Conservation (phyloP, 345 rosid genomes). For the Populus nigra region DNA sequence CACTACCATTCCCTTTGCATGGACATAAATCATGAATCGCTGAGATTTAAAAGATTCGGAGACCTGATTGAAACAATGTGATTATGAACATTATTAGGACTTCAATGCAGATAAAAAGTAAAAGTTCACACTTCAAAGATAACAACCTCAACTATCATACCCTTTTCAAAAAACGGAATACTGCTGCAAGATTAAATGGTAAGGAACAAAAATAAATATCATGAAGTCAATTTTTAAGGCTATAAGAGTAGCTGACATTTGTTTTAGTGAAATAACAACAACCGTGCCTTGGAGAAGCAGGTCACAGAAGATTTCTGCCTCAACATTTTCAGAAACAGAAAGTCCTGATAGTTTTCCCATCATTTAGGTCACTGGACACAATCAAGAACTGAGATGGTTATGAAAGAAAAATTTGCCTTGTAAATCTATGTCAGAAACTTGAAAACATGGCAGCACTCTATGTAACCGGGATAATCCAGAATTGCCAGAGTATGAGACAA, state of each 20-base stretch:
- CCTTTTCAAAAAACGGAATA: background rate
- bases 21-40: slow-evolving; percentile 91
- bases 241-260: background rate
- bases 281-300: background rate
- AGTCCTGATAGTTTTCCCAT: background rate
- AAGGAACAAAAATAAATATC: background rate
- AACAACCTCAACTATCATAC: background rate
- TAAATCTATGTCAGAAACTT: background rate
- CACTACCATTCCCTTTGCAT: slow-evolving; percentile 91
- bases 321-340: background rate
- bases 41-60: slow-evolving; percentile 11
- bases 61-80: background rate
- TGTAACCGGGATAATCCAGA: background rate
- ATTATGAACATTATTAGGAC: background rate
- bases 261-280: background rate
- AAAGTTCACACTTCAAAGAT: background rate
- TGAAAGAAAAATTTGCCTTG: background rate
- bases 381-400: background rate
- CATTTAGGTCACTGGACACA: background rate
- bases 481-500: background rate
- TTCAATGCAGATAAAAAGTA: background rate
- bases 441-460: background rate
- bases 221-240: background rate
- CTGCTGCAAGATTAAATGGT: background rate
- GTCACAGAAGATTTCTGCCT: background rate